Evolutionary conservation across 1,284 basidiomycete species (phyloP), one percentile per base, ranked within the genome.

Genomic region (Cryptococcus hybrid): DNA sequence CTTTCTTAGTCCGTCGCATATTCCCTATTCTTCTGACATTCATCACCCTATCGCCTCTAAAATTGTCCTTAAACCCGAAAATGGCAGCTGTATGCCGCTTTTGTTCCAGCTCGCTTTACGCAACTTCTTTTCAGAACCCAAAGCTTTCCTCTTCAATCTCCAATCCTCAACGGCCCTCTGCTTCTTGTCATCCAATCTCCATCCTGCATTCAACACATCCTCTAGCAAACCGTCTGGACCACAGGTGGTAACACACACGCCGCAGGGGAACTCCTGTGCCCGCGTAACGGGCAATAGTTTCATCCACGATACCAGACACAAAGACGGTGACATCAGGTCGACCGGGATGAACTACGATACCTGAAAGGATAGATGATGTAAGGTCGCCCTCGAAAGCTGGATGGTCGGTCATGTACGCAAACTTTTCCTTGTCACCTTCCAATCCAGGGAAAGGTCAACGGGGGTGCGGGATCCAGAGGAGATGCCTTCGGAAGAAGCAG

Each of bases 71-170:
- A 30, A 30, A 3, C 3, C 30, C 30, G 30, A 30, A 30, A 30
- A 30, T 30, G 30, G 30, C 30, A 30, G 30, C 30, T 30, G 30
- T 30, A 30, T 4, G 30, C 30, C 30, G 30, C 30, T 30, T 30
- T 30, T 30, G 30, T 3, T 30, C 4, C 4, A 30, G 3, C 30
- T 30, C 30, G 30, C 30, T 30, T 30, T 11, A 30, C 30, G 30
- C 39, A 30, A 30, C 30, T 30, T 30, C 30, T 30, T 30, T 36
- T 45, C 38, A 76, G 52, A 70, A 69, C 11, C 70, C 70, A 54
- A 77, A 78, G 49, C 62, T 58, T 60, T 76, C 75, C 44, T 71
- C 64, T 57, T 73, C 68, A 51, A 76, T 65, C 54, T 77, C 75
- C 30, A 77, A 51, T 1, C 74, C 75, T 12, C 72, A 2, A 65